These are phyloP conservation scores for Tolypocladium endophyticum DNA, from an alignment of 2,329 filamentous ascomycete species.

Conservation along the genomic window DNA sequence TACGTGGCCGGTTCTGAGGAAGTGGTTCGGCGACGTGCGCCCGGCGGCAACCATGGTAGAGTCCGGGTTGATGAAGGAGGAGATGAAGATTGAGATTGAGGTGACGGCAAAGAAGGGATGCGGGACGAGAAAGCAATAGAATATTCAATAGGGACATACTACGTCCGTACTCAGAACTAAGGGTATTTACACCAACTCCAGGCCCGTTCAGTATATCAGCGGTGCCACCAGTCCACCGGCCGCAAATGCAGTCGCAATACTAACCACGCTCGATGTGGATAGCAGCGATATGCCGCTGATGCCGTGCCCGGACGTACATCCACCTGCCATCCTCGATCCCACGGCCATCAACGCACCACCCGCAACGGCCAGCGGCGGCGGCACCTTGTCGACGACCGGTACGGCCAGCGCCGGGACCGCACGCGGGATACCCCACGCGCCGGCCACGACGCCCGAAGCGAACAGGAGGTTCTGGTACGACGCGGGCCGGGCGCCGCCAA, in stretches of 20 bases:
- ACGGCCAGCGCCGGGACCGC: slow-evolving; percentile 18
- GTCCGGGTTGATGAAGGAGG: slow-evolving; percentile 38
- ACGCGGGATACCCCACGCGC: slow-evolving; percentile 29
- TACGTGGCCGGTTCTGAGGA: slow-evolving; percentile 38
- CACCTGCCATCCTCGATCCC: slow-evolving; percentile 51
- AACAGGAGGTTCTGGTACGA: slow-evolving; percentile 38
- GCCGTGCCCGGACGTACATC: slow-evolving; percentile 60
- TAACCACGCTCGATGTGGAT: slow-evolving; percentile 50
- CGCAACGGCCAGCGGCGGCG: slow-evolving; percentile 28
- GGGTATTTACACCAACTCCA: neutral
- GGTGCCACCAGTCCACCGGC: slow-evolving; percentile 28
- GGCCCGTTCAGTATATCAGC: slow-evolving; percentile 11
- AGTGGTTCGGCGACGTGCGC: slow-evolving; percentile 37
- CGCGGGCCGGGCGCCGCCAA: slow-evolving; percentile 19
- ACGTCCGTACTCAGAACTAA: neutral
- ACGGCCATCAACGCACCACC: slow-evolving; percentile 50
- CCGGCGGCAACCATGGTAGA: slow-evolving; percentile 45
- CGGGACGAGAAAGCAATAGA: neutral
- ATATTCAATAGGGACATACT: neutral
- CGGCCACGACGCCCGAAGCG: slow-evolving; percentile 36
- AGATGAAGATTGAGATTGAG: slow-evolving; percentile 33
- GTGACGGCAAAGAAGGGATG: slow-evolving; percentile 26
- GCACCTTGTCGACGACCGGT: slow-evolving; percentile 19
- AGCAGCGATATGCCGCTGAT: slow-evolving; percentile 57
- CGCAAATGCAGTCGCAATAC: slow-evolving; percentile 46